Base-by-base conservation (phyloP, 2,329 filamentous ascomycete genomes). In the Ascochyta koolunga region DNA sequence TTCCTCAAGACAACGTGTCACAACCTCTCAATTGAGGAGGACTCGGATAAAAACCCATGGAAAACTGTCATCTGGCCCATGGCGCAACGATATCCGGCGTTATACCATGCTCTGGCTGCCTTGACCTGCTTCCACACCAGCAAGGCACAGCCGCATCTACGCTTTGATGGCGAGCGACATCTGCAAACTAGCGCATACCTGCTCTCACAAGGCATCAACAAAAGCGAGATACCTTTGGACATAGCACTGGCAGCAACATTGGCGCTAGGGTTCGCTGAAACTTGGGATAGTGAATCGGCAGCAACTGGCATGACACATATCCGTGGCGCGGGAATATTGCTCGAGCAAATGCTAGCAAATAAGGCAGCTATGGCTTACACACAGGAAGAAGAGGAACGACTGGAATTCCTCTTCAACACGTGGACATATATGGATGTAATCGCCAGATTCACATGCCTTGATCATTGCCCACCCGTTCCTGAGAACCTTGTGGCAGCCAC, bases 371-470 rank as follows among this genome's bases (percentile, higher is more conserved):
- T 69, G 3, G 63, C 74, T 42, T 57, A 71, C 29, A 61, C 62
- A 13, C 78, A 75, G 2, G 61, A 68, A 13, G 50, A 59, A 9
- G 54, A 60, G 9, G 75, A 79, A 31, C 76, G 85, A 5, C 74
- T 89, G 25, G 82, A 82, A 41, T 89, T 89, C 62, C 74, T 90
- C 15, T 86, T 84, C 70, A 89, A 88, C 65, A 86, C 84, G 4
- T 89, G 85, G 83, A 79, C 89, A 8, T 90, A 89, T 62, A 86
- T 89, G 82, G 86, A 89, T 68, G 86, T 88, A 21, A 86, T 89
- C 55, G 84, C 86, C n/a, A 81, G 86, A 13, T 75, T 90, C 37
- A 89, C 86, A 0, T 85, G 85, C 6, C 80, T 83, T 51, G 80
- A 82, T 39, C 80, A 82, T 21, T 82, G 83, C 5, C 77, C 77